Base-by-base conservation (phyloP, 83 land plant genomes). In the Isoetes engelmannii region DNA sequence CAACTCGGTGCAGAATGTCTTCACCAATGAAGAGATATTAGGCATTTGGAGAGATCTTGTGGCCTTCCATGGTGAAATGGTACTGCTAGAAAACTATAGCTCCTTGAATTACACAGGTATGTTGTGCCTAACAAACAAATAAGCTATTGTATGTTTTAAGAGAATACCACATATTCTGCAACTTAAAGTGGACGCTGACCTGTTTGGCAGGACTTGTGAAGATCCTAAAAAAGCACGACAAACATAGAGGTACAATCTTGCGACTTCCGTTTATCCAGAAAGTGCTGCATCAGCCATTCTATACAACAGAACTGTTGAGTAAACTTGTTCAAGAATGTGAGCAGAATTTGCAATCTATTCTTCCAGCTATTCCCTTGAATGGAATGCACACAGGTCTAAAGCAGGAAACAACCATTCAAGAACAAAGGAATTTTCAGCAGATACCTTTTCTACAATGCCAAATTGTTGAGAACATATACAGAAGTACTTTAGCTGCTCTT, bases 221-320 rank as follows among this genome's bases (percentile, higher is more conserved):
- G 77, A 87, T 87, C 37, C 58, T 87, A 62, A 87, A 87, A 79
- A 84, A 87, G 70, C 81, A 84, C 70, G 91, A 87, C 77, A 87
- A 87, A 68, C 74, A 84, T 65, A 87, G 87, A 10, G 91, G 87
- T 5, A 85, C 67, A 47, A 53, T 82, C 44, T 53, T 87, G 47
- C 79, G 87, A 28, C 69, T 80, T 68, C 91, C 87, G 21, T 87
- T 82, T 58, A 87, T 82, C 4, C 79, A 79, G 68, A 57, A 73
- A 45, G 91, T 75, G 28, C 70, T 87, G 6, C 76, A 77, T 10
- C 85, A 87, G 63, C 91, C 91, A 12, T 87, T 84, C 69, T 84
- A 82, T 74, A 80, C 85, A 17, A 84, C 81, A 47, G 87, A 87
- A 56, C 82, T 78, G 12, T 80, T 87, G 21, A 78, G 85, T 7